Evolutionary conservation across 257 asterid species (phyloP).

Genomic region (Primulina huaijiensis): DNA sequence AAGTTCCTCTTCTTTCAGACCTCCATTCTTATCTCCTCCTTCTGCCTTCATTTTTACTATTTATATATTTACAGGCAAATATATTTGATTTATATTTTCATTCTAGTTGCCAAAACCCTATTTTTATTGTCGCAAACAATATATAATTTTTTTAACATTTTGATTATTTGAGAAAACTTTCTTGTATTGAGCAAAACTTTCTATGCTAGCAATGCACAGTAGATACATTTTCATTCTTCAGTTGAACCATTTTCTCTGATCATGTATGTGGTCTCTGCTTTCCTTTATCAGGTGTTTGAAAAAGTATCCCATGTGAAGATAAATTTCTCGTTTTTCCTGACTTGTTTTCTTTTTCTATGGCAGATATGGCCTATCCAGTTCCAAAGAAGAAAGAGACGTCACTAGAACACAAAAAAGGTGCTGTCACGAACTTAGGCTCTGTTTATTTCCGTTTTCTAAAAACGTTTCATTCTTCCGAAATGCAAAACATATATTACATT

Average conservation of each 20-base stretch:
- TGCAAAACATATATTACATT: not conserved
- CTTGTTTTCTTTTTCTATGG: slow-evolving; percentile 29
- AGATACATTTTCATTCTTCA: slow-evolving; percentile 1
- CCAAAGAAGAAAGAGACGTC: slow-evolving; percentile 73
- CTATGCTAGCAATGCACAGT: not conserved
- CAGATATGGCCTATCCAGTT: slow-evolving; percentile 74
- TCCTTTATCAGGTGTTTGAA: not conserved
- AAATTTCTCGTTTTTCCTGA: not conserved
- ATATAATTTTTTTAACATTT: not conserved
- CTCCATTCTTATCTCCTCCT: not conserved
- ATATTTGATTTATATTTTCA: not conserved
- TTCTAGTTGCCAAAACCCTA: not conserved
- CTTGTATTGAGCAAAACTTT: not conserved
- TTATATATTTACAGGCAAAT: not conserved
- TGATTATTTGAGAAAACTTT: not conserved
- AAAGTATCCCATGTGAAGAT: not conserved
- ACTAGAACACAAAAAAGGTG: slow-evolving; percentile 62
- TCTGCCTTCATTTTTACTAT: not conserved
- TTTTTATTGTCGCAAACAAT: not conserved
- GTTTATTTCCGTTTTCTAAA: slow-evolving; percentile 6
- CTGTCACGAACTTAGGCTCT: not conserved
- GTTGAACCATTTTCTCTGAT: not conserved
- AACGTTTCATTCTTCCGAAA: not conserved
- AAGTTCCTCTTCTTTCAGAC: not conserved
- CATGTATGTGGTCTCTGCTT: not conserved